Percentiles rank a stretch among this genome's conserved stretches.
phyloP scores from a whole-genome alignment of 2,329 filamentous ascomycete genomes.

The Beauveria sp. region DNA sequence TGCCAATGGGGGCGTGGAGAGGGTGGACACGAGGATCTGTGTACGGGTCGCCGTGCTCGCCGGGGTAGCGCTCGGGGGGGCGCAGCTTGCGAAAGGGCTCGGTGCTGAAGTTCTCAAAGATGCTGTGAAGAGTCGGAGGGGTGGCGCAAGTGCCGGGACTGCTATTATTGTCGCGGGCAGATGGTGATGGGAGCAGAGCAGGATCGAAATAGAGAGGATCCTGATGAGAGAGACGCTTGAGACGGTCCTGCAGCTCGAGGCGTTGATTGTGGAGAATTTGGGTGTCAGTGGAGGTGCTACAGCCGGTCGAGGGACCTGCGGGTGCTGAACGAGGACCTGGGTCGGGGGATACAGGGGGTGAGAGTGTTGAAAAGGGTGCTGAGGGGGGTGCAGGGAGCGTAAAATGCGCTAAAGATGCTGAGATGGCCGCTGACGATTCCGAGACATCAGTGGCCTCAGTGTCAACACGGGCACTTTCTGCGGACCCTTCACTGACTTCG shows the following conservation, averaged over 20 bases:
- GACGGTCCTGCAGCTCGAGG: slow-evolving; percentile 5
- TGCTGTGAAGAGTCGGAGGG: slow-evolving; percentile 19
- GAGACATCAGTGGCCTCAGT: not conserved
- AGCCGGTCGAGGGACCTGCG: not conserved
- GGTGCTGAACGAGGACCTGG: not conserved
- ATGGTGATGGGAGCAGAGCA: slow-evolving; percentile 1
- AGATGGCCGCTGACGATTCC: not conserved
- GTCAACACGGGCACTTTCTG: not conserved
- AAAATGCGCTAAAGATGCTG: not conserved
- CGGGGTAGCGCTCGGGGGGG: not conserved
- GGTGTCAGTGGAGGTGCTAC: not conserved
- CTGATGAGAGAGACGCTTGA: slow-evolving; percentile 2
- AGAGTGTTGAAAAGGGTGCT: not conserved
- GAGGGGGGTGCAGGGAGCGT: not conserved
- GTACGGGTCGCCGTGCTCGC: not conserved
- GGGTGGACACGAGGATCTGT: slow-evolving; percentile 20
- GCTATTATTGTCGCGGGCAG: not conserved
- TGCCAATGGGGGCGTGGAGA: slow-evolving; percentile 16
- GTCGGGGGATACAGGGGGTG: not conserved
- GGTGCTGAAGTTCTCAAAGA: slow-evolving; percentile 18
- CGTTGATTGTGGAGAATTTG: slow-evolving; percentile 7
- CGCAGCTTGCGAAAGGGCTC: slow-evolving; percentile 17
- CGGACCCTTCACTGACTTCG: not conserved
- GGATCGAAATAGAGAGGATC: slow-evolving; percentile 2
- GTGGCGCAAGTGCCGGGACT: slow-evolving; percentile 14